Evolutionary conservation across 176 grass and related monocot genomes (phyloP), one percentile per base, ranked within the genome.

Genomic region (Lolium rigidum): DNA sequence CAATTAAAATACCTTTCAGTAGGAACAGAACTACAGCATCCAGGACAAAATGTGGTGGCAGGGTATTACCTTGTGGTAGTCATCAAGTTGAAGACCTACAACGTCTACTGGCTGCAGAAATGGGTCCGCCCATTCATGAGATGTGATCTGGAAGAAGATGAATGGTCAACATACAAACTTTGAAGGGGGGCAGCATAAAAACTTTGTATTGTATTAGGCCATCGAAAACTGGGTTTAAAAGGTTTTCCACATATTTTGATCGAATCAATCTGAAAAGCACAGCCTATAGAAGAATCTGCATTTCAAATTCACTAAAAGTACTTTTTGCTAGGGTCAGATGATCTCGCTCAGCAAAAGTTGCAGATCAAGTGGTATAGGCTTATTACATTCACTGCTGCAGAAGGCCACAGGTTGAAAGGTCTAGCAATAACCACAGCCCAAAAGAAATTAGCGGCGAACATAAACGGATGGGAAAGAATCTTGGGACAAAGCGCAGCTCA

Each of bases 91-190:
- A 73, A 95, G 91, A 10, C 49, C 84, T 84, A 90, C 82, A 77
- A 91, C 91, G 84, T 98, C 96, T 67, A 98, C 96, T 6, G 96
- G 96, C 3, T 92, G 28, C 86, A 94, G 64, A 92, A 98, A 95
- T 72, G 91, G 96, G 44, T 59, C 64, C 6, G 96, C 88, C 88
- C 87, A 89, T 79, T 92, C 85, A 70, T 95, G 74, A 81, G 77
- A 82, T 35, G 88, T 92, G 72, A 98, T 89, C 95, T 98, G 86
- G 50, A 88, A 72, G 37, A 80, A 90, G 75, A 85, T 63, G 58
- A 60, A 86, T 9, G 54, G 78, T 4, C 87, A 62, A 89, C 76
- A 69, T 9, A 25, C 77, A 43, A 43, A 22, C 22, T 71, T 61
- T 15, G 46, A 68, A 80, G 63, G 26, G 47, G 24, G 5, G 25